Evolutionary conservation across 2,329 filamentous ascomycete genomes (phyloP).

Genomic region (Teratosphaeria pseudoeucalypti): DNA sequence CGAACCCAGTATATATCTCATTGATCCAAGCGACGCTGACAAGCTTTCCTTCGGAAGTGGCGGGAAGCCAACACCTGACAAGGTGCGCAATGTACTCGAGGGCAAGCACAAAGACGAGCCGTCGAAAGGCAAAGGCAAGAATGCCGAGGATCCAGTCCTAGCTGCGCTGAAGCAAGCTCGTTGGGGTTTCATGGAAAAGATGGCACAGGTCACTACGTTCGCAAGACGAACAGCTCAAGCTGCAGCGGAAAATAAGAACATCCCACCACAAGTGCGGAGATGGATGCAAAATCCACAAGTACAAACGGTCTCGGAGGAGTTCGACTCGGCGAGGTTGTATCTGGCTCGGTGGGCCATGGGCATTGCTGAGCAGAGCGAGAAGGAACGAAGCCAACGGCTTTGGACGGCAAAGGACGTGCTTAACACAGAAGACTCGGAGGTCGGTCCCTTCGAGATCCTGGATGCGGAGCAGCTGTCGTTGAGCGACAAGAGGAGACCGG

Average conservation of each 20-base stretch:
- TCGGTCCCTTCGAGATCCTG: slow-evolving; percentile 91
- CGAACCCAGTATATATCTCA: slow-evolving; percentile 81
- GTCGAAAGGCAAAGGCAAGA: slow-evolving; percentile 25
- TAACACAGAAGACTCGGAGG: slow-evolving; percentile 86
- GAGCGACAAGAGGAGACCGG: slow-evolving; percentile 63
- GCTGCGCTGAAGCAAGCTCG: slow-evolving; percentile 90
- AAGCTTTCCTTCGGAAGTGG: slow-evolving; percentile 62
- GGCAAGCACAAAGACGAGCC: slow-evolving; percentile 26
- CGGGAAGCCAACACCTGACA: slow-evolving; percentile 40
- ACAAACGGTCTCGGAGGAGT: slow-evolving; percentile 90
- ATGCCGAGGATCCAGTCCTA: slow-evolving; percentile 70
- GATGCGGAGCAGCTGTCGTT: slow-evolving; percentile 63
- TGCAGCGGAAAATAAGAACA: slow-evolving; percentile 77
- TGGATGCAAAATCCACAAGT: slow-evolving; percentile 87
- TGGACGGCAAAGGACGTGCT: slow-evolving; percentile 90
- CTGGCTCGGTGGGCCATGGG: slow-evolving; percentile 97
- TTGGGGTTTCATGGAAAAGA: slow-evolving; percentile 93
- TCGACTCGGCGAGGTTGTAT: slow-evolving; percentile 90
- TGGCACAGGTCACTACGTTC: slow-evolving; percentile 95
- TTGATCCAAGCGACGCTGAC: slow-evolving; percentile 81
- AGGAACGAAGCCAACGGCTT: slow-evolving; percentile 72
- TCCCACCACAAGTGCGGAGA: slow-evolving; percentile 78
- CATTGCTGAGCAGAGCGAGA: slow-evolving; percentile 91
- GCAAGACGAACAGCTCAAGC: slow-evolving; percentile 86
- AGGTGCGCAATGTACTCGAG: slow-evolving; percentile 34